These are phyloP conservation scores for Salix suchowensis DNA, from an alignment of 345 rosid species.

Conservation along the genomic window DNA sequence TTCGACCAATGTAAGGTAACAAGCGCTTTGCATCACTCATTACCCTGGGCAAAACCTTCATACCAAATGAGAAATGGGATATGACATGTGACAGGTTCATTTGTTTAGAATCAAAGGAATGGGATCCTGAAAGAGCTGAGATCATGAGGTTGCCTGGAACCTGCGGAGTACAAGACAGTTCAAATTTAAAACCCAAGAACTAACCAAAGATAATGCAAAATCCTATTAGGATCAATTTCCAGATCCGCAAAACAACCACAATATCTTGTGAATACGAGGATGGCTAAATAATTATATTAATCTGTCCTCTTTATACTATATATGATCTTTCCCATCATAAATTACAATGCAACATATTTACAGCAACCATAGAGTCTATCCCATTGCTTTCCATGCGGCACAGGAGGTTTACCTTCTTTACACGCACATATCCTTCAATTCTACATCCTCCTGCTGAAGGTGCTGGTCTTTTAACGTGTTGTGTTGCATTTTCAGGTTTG, in stretches of 20 bases:
- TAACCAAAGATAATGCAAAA: not conserved
- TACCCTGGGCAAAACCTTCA: conserved; percentile 50
- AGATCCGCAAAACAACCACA: not conserved
- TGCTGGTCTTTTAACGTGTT: conserved; percentile 60
- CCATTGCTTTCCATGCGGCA: not conserved
- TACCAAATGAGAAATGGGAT: conserved; percentile 83
- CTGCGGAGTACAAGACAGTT: conserved; percentile 39
- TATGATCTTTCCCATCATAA: not conserved
- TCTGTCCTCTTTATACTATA: not conserved
- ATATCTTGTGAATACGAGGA: not conserved
- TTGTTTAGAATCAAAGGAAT: conserved; percentile 83
- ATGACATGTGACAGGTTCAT: conserved; percentile 97
- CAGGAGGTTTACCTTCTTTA: conserved; percentile 63
- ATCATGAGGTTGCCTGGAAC: conserved; percentile 92
- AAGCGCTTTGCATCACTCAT: conserved; percentile 60
- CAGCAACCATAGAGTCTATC: not conserved
- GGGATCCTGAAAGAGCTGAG: conserved; percentile 86
- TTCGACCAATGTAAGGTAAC: conserved; percentile 76
- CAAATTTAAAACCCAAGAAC: not conserved
- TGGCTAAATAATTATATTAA: not conserved
- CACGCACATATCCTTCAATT: conserved; percentile 93
- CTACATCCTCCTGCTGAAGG: conserved; percentile 89
- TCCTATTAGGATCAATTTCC: not conserved
- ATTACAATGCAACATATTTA: conserved; percentile 1
- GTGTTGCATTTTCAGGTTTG: conserved; percentile 38